Percentiles rank a stretch among this genome's conserved stretches.
phyloP scores from a whole-genome alignment of 805 yeast genomes.

The Nakazawaea pomicola region DNA sequence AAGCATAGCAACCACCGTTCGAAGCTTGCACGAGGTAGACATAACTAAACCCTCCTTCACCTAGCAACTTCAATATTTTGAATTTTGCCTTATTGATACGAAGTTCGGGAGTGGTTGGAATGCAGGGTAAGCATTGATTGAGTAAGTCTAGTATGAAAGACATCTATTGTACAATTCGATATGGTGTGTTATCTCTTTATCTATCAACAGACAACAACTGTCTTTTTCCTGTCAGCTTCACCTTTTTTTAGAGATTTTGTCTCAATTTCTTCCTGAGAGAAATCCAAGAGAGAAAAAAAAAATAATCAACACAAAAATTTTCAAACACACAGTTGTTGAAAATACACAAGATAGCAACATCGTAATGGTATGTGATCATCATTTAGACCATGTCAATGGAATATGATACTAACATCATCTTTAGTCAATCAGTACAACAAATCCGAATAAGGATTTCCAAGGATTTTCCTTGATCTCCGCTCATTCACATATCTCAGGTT shows the following conservation, averaged over 20 bases:
- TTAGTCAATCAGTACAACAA: conserved; percentile 16
- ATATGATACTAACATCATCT: not conserved
- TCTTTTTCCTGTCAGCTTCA: too few relatives aligned
- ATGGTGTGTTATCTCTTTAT: too few relatives aligned
- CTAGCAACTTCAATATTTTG: conserved; percentile 64
- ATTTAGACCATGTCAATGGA: too few relatives aligned
- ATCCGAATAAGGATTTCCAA: conserved; percentile 12
- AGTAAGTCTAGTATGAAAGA: conserved; percentile 15
- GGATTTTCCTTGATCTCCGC: conserved; percentile 65
- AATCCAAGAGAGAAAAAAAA: not conserved
- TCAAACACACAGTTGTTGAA: too few relatives aligned
- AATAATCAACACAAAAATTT: conserved; percentile 6
- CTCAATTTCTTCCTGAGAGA: not conserved
- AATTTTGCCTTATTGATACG: conserved; percentile 58
- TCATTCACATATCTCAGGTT: conserved; percentile 95
- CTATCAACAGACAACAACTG: too few relatives aligned
- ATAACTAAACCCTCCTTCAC: conserved; percentile 88
- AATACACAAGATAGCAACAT: not conserved
- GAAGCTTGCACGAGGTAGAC: conserved; percentile 68
- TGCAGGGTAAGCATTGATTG: conserved; percentile 38
- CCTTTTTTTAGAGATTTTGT: not conserved
- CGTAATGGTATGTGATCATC: conserved; percentile 3
- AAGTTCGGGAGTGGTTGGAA: conserved; percentile 47
- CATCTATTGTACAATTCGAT: conserved; percentile 6
- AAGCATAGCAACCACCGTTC: conserved; percentile 53